Conservation (phyloP, 352 stramenopile genomes). For the Globisporangium parvum region DNA sequence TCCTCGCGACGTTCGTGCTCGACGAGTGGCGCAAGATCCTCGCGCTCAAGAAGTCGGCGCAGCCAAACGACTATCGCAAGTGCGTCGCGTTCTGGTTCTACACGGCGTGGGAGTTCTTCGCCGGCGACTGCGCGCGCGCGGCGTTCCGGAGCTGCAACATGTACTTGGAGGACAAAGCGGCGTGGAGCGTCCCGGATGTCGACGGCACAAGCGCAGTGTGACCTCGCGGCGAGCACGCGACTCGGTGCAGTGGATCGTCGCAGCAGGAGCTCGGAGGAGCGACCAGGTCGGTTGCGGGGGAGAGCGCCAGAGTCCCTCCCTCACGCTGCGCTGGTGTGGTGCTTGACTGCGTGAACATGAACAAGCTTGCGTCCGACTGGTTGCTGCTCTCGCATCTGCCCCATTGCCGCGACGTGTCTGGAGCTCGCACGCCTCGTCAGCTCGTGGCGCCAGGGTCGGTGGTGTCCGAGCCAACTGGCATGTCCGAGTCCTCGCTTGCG, state of each 20-base stretch:
- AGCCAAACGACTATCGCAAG: slow-evolving; percentile 85
- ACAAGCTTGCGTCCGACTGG: too few species aligned
- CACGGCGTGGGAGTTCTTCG: slow-evolving; percentile 79
- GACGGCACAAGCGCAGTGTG: slow-evolving; percentile 20
- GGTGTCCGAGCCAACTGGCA: slow-evolving; percentile 22
- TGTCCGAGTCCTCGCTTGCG: slow-evolving; percentile 18
- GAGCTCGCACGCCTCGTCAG: not conserved
- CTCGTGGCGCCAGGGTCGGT: not conserved
- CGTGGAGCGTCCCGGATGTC: slow-evolving; percentile 27
- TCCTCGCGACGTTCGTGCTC: slow-evolving; percentile 59
- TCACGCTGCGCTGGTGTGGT: not conserved
- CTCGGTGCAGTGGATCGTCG: too few species aligned
- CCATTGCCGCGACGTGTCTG: slow-evolving; percentile 2
- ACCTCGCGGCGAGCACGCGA: not conserved
- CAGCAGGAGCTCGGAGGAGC: too few species aligned
- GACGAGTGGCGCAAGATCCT: slow-evolving; percentile 77
- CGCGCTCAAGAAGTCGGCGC: slow-evolving; percentile 73
- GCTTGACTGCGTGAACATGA: too few species aligned
- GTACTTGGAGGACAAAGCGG: slow-evolving; percentile 69
- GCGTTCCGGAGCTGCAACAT: slow-evolving; percentile 83
- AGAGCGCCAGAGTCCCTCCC: not conserved
- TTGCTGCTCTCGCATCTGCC: not conserved
- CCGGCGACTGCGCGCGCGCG: slow-evolving; percentile 60
- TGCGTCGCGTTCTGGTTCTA: slow-evolving; percentile 87
- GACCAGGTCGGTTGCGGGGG: too few species aligned